Evolutionary conservation across 2,329 filamentous ascomycete genomes (phyloP), one percentile per base, ranked within the genome.

Genomic region (Diplodia mutila): DNA sequence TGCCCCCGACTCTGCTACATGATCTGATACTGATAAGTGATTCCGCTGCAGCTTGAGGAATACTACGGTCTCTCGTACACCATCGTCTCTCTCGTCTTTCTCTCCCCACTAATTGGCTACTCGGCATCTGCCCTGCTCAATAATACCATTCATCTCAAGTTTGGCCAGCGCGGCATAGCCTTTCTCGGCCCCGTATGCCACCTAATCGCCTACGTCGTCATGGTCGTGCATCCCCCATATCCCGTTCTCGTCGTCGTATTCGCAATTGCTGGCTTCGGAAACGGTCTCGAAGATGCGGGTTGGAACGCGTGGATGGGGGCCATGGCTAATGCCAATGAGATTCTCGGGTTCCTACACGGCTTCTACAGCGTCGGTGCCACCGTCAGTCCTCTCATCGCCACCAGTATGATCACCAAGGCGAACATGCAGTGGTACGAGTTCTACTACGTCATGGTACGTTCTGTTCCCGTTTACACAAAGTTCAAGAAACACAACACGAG

Each of bases 301-400:
- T 88, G 85, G 82, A 87, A 86, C 72, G 85, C 85, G 0, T 88
- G 85, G 85, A 83, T 88, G 23, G 91, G 91, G 12, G 90, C 89
- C 72, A 91, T 94, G 88, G 84, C 86, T 14, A 86, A 87, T 68
- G 86, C 90, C 8, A 93, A 94, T 74, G 88, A 93, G 74, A 80
- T 94, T 1, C 84, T 93, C 1, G 91, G 91, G 0, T 83, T 93
- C 68, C 78, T 94, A 29, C 91, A 93, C 75, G 90, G 86, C 0
- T 86, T 86, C 46, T 94, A 93, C 73, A 90, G 90, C 0, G 73
- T 91, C 0, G 91, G 91, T 0, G 91, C 89, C 1, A 89, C 90
- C 0, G 80, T 93, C 14, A 83, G 85, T 3, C 91, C 91, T 0
- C 77, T 94, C 7, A 84, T 93, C 68, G 90, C 91, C 1, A 93